These are phyloP conservation scores for Punica granatum DNA, from an alignment of 345 rosid species.

Conservation along the genomic window DNA sequence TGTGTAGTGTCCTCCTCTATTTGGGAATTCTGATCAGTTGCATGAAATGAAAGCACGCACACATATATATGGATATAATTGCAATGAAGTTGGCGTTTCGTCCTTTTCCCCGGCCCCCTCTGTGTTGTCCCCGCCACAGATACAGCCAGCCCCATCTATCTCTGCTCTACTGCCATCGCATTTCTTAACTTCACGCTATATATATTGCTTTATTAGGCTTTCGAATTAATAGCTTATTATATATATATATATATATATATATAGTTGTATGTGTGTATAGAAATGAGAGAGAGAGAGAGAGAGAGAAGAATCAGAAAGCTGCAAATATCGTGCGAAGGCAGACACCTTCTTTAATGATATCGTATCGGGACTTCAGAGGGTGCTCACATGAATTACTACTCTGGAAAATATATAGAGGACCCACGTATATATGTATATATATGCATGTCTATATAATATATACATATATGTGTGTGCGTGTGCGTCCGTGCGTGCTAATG, in stretches of 20 bases:
- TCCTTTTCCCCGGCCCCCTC: background rate
- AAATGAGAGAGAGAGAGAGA: background rate
- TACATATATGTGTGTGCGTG: too few species aligned
- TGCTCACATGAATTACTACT: conserved; percentile 3
- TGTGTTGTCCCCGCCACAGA: background rate
- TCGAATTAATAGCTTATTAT: background rate
- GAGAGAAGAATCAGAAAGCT: background rate
- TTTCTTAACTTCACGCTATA: too few species aligned
- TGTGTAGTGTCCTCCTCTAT: background rate
- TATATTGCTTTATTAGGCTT: background rate
- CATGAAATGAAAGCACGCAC: background rate
- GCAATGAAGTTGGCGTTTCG: background rate
- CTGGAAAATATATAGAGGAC: background rate
- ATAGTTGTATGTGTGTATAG: too few species aligned
- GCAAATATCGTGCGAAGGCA: background rate
- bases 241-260: too few species aligned
- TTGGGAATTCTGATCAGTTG: background rate
- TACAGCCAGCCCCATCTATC: background rate
- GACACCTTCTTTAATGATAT: background rate
- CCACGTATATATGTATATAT: background rate
- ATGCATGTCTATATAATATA: background rate
- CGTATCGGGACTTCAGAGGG: background rate
- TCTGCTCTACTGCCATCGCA: too few species aligned
- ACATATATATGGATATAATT: background rate
- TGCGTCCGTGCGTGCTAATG: too few species aligned